These are phyloP conservation scores for Rosa chinensis DNA, from an alignment of 306 rosid genomes.

Conservation along the genomic window DNA sequence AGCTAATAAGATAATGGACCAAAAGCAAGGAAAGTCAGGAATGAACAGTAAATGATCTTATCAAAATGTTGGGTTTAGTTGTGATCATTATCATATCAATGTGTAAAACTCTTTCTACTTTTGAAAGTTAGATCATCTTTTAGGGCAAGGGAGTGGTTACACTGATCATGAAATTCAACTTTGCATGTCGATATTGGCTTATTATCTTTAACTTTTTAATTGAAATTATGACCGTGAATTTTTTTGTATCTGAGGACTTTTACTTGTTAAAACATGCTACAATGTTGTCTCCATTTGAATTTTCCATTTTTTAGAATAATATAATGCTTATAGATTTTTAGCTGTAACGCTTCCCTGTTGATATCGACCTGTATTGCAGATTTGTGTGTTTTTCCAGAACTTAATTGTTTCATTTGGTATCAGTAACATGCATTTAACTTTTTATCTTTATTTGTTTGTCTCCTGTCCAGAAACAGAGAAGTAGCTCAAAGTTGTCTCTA, in stretches of 20 bases:
- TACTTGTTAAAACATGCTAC: not conserved
- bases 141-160: not conserved
- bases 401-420: not conserved
- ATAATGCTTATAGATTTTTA: not conserved
- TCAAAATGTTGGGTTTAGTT: not conserved
- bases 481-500: constrained; percentile 73
- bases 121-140: not conserved
- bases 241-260: not conserved
- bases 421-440: not conserved
- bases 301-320: not conserved
- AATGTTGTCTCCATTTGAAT: not conserved
- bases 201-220: not conserved
- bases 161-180: not conserved
- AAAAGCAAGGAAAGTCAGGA: no score
- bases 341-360: not conserved
- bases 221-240: not conserved
- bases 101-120: not conserved
- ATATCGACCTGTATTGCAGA: not conserved
- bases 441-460: constrained; percentile 15
- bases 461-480: constrained; percentile 78
- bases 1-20: no score
- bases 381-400: not conserved
- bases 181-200: not conserved
- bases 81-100: not conserved
- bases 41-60: no score